Evolutionary conservation across 345 rosid species (phyloP), one percentile per base, ranked within the genome.

Genomic region (Lepidium didymum): DNA sequence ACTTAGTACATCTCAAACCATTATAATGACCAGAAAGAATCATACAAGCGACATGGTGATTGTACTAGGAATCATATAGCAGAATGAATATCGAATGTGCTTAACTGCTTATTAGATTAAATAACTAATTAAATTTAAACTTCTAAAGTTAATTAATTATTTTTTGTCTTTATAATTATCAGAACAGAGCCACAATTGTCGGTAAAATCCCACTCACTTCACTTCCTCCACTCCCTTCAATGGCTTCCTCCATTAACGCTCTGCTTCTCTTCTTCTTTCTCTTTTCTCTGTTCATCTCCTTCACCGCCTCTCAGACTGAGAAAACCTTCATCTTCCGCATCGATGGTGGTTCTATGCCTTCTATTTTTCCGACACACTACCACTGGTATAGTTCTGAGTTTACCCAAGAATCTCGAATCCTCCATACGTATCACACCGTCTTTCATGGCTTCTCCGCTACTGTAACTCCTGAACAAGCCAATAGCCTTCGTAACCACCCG

Each of bases 371-470:
- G 21, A 80, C 96, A 0, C 96, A 87, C 74, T 81, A 77, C 76
- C 85, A 91, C 76, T 94, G 97, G 99, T 91, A 91, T 79, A 53
- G 80, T 44, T 74, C 91, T 49, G 91, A 88, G 79, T 86, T 89
- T 80, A 74, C 87, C n/a, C 72, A 78, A 6, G 75, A 87, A 4
- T 72, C 79, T 27, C 83, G 73, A 14, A 91, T 93, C 73, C 85
- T 87, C 58, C 98, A 93, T 59, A 70, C 79, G 1, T 93, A 91
- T 76, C 91, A 90, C 83, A 85, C 91, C 33, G 96, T 93, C 73
- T 93, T 93, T 86, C 92, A 91, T 40, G 96, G 96, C 62, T 91
- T 93, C 83, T 93, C 95, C 38, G 97, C 97, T 38, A 43, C 73
- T 7, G 63, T 91, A 1, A 74, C 85, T 10, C 75, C 83, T 0